Evolutionary conservation across 169 alveolate species (phyloP), one percentile per base, ranked within the genome.

Genomic region (Eimeria falciformis): DNA sequence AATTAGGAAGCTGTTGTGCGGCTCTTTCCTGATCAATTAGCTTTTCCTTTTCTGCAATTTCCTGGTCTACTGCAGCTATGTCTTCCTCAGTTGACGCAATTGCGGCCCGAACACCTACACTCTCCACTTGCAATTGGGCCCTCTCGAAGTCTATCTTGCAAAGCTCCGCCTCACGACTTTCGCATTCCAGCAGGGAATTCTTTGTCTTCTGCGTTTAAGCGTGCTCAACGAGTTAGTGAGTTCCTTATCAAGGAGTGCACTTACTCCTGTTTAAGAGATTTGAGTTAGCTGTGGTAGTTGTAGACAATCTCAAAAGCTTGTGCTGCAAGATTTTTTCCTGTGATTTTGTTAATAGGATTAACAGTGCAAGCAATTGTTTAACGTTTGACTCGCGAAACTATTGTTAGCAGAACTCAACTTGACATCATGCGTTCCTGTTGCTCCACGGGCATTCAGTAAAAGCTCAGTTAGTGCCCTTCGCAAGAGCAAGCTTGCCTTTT

Each of bases 71-170:
- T 18, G 68, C 87, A 2, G 75, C 91, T 45, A 46, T 27, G 43
- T 86, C 86, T 29, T 45, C 92, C 23, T 95, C 94, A 21, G 97
- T 95, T 56, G 95, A 94, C 66, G 96, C 97, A 62, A 95, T 95
- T 68, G 95, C 95, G 55, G 97, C 96, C 85, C 95, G 94, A 58
- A 97, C 96, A 66, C 96, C 96, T 40, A 96, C 95, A 62, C 95
- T 93, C 95, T 97, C 99, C 33, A 97, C 97, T 90, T 95, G 95
- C 66, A 96, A 97, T 91, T 98, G 95, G 11, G 97, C 97, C 46
- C 96, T 96, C 92, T 97, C 99, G 95, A 96, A 96, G 5, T 95
- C 94, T 9, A 96, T 92, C 53, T 95, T 94, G 91, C 95, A 98
- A 29, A 95, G 94, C 94, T 97, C 98, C 23, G 95, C 98, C 92